Evolutionary conservation across 208 protist genomes (phyloP).

Genomic region (Leptomonas pyrrhocoris): DNA sequence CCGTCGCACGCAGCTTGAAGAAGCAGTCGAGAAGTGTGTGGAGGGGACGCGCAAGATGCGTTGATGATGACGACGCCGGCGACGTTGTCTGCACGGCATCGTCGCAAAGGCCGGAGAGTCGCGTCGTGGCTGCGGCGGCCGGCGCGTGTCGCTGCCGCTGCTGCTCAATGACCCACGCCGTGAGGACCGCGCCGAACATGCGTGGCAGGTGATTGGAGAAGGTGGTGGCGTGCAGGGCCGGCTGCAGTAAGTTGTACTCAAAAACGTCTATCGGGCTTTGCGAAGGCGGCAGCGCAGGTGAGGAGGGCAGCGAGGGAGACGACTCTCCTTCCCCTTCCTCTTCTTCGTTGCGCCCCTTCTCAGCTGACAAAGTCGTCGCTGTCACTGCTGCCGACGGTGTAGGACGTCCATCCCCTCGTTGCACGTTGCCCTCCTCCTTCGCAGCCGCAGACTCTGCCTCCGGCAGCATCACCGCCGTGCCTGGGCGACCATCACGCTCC

Average conservation of each 20-base stretch:
- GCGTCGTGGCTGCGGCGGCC: not conserved
- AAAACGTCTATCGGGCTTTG: slow-evolving; percentile 29
- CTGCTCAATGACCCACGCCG: slow-evolving; percentile 49
- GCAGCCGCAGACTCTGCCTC: not conserved
- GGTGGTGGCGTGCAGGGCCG: slow-evolving; percentile 37
- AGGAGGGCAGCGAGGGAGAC: not conserved
- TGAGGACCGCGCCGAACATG: slow-evolving; percentile 44
- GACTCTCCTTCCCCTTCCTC: slow-evolving; percentile 2
- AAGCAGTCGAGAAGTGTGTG: slow-evolving; percentile 35
- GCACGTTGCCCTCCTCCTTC: not conserved
- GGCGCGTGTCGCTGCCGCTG: not conserved
- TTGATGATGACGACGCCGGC: not conserved
- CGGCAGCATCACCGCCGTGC: not conserved
- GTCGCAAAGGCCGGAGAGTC: slow-evolving; percentile 19
- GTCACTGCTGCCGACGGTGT: not conserved
- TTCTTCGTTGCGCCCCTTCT: not conserved
- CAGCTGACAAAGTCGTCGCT: too few species aligned
- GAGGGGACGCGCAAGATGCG: slow-evolving; percentile 17
- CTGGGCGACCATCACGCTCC: slow-evolving; percentile 7
- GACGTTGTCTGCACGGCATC: not conserved
- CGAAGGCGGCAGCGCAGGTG: slow-evolving; percentile 9
- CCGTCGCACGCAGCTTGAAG: slow-evolving; percentile 19
- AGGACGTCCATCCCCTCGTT: not conserved
- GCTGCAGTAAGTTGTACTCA: slow-evolving; percentile 47
- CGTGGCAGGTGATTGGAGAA: slow-evolving; percentile 52